A percentile compares a stretch with the other conserved stretches of the same genome.
Conservation (phyloP, 2,329 filamentous ascomycete species). For the Exophiala spinifera region DNA sequence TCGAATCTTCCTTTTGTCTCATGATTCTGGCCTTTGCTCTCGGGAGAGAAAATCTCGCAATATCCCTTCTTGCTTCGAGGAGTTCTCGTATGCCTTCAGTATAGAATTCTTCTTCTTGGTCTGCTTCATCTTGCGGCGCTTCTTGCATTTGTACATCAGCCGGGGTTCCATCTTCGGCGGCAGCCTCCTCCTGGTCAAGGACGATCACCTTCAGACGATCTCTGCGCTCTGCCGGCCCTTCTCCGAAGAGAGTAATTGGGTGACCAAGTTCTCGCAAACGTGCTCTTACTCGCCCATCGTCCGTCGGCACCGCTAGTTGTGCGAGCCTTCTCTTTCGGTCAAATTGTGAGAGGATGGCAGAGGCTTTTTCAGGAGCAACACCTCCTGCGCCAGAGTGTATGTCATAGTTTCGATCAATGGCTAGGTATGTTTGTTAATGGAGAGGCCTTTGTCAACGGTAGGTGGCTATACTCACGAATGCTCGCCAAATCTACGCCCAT, state of each 20-base stretch:
- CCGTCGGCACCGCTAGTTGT: slow-evolving; percentile 86
- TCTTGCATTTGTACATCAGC: slow-evolving; percentile 53
- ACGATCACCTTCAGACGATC: slow-evolving; percentile 82
- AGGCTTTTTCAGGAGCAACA: slow-evolving; percentile 75
- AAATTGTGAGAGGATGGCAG: slow-evolving; percentile 81
- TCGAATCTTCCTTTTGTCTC: slow-evolving; percentile 75
- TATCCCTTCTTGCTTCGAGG: slow-evolving; percentile 70
- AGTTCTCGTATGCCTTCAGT: slow-evolving; percentile 75
- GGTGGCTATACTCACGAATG: slow-evolving; percentile 55
- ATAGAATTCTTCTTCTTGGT: slow-evolving; percentile 92
- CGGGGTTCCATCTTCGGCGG: slow-evolving; percentile 54
- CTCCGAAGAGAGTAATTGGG: slow-evolving; percentile 90
- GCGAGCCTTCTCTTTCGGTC: slow-evolving; percentile 86
- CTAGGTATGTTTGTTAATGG: slow-evolving; percentile 36
- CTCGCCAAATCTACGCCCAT: slow-evolving; percentile 62
- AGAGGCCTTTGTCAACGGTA: neutral
- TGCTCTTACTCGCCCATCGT: slow-evolving; percentile 80
- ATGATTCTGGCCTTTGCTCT: slow-evolving; percentile 73
- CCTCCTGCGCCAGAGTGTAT: slow-evolving; percentile 62
- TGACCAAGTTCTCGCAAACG: slow-evolving; percentile 84
- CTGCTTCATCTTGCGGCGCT: slow-evolving; percentile 59
- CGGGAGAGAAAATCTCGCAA: slow-evolving; percentile 80
- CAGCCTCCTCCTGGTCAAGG: slow-evolving; percentile 65
- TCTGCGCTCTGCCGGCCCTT: slow-evolving; percentile 79
- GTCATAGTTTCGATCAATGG: slow-evolving; percentile 79